A percentile compares a stretch with the other conserved stretches of the same genome.
Conservation (phyloP, 2,329 filamentous ascomycete genomes). For the Stagonosporopsis rhizophila region DNA sequence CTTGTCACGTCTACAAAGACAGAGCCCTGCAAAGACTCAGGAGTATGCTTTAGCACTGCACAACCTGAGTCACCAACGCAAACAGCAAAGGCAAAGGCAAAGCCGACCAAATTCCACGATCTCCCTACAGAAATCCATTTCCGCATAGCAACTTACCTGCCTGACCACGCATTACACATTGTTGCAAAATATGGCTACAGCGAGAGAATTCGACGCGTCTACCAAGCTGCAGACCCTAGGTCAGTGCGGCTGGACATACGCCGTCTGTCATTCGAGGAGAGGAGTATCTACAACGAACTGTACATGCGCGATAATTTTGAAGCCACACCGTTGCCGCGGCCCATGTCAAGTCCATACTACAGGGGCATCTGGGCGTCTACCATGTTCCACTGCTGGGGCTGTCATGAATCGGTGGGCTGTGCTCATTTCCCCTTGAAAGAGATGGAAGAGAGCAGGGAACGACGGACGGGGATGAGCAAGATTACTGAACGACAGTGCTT, state of each 20-base stretch:
- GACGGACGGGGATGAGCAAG: slow-evolving; percentile 4
- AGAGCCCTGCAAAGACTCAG: not conserved
- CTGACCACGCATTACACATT: not conserved
- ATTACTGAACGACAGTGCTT: not conserved
- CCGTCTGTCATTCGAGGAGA: not conserved
- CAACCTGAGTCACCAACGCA: too few relatives aligned
- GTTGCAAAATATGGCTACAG: not conserved
- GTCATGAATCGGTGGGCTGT: not conserved
- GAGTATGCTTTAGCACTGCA: not conserved
- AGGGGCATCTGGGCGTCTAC: not conserved
- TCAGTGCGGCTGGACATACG: too few relatives aligned
- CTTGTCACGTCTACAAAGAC: not conserved
- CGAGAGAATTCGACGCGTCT: not conserved
- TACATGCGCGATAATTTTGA: not conserved
- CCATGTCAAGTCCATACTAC: not conserved
- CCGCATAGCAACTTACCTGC: not conserved
- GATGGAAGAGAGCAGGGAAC: not conserved
- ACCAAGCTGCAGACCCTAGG: not conserved
- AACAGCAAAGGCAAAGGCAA: not conserved
- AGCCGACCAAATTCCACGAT: not conserved
- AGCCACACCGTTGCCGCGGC: not conserved
- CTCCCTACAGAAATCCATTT: slow-evolving; percentile 3
- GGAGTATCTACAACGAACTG: not conserved
- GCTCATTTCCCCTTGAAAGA: not conserved
- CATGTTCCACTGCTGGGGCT: not conserved